Evolutionary conservation across 257 asterid genomes (phyloP), one percentile per base, ranked within the genome.

Genomic region (Rehmannia glutinosa): DNA sequence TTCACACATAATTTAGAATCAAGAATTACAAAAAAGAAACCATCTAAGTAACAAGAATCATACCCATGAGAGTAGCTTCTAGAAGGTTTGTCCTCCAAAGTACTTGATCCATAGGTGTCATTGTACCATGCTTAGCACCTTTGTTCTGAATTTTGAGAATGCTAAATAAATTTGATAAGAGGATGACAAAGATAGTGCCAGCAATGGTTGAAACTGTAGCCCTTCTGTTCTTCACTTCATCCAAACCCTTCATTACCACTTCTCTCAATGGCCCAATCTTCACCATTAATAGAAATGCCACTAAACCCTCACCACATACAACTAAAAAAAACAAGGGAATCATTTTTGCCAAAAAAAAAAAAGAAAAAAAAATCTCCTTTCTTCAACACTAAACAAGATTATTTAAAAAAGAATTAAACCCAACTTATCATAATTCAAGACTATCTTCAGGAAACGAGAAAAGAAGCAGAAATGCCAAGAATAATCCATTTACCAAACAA

Each of bases 41-140:
- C 3, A 46, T 17, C n/a, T n/a, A n/a, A n/a, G n/a, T n/a, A n/a
- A n/a, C n/a, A n/a, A n/a, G n/a, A n/a, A n/a, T n/a, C n/a, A n/a
- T 82, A 91, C 98, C 95, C 96, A 91, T 91, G 15, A 91, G 92
- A 75, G 96, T 86, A 61, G n/a, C n/a, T n/a, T n/a, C n/a, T n/a
- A n/a, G n/a, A n/a, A n/a, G n/a, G n/a, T n/a, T n/a, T n/a, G n/a
- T 96, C 98, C 81, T 91, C 98, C 98, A 91, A 56, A 91, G 87
- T 1, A 91, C 98, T 69, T 91, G 96, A 85, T 91, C 98, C 98
- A 91, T 91, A 0, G 96, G 98, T 11, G 98, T 89, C 98, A 91
- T 89, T 1, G 96, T 83, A 49, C 98, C 98, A 62, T 89, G 87
- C 79, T 91, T 91, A 38, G 89, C 89, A 70, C 98, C 96, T 76